Evolutionary conservation across 2,329 filamentous ascomycete genomes (phyloP).

Genomic region (Geosmithia putterillii): DNA sequence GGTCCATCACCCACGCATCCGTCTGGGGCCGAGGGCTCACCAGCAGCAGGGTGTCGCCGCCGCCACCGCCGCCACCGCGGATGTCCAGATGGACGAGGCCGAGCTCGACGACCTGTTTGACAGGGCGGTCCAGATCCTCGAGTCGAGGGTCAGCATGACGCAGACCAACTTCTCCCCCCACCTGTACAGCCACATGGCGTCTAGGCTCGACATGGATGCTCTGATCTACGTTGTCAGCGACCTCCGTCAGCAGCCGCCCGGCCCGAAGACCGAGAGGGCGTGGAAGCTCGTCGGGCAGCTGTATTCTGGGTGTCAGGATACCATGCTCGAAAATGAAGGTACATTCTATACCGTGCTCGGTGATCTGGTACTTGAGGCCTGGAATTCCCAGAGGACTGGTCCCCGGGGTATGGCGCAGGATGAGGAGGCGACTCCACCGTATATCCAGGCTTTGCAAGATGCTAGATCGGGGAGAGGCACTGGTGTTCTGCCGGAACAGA

Average conservation of each 20-base stretch:
- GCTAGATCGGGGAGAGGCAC: background rate
- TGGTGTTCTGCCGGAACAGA: background rate
- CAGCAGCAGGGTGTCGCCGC: background rate
- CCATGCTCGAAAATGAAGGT: constrained; percentile 3
- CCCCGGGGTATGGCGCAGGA: background rate
- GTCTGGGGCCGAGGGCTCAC: background rate
- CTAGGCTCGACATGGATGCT: constrained; percentile 14
- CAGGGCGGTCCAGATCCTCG: constrained; percentile 9
- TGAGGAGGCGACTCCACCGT: background rate
- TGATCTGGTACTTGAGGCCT: constrained; percentile 9
- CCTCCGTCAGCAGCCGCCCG: constrained; percentile 8
- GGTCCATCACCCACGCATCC: constrained; percentile 12
- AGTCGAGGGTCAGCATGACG: constrained; percentile 8
- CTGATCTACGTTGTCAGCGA: constrained; percentile 18
- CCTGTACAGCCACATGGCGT: constrained; percentile 13
- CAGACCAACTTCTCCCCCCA: constrained; percentile 15
- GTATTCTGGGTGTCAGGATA: constrained; percentile 10
- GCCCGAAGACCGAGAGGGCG: constrained; percentile 8
- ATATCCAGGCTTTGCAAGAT: background rate
- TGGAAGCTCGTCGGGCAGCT: constrained; percentile 14
- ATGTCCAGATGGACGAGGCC: constrained; percentile 6
- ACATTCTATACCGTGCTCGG: constrained; percentile 5
- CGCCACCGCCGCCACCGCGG: no score
- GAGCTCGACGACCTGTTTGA: constrained; percentile 13
- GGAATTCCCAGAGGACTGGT: constrained; percentile 5